Conservation (phyloP, 2,329 filamentous ascomycete genomes). For the Aspergillus aculeatus region DNA sequence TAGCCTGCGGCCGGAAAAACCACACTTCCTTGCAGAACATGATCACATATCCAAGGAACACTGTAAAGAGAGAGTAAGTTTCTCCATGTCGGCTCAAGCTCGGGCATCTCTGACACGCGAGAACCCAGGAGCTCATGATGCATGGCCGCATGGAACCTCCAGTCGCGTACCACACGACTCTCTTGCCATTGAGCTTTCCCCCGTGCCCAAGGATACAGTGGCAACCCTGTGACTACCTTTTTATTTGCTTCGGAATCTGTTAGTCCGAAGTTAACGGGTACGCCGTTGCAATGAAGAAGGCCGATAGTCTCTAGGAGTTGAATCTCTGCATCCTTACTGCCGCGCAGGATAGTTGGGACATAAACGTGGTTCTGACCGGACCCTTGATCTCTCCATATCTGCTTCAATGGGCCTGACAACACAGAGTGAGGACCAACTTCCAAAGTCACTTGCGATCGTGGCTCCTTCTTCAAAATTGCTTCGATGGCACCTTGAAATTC, state of each 20-base stretch:
- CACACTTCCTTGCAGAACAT: conserved; percentile 22
- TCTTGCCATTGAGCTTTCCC: conserved; percentile 23
- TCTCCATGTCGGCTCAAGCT: conserved; percentile 27
- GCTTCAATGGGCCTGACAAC: conserved; percentile 30
- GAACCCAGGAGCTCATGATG: conserved; percentile 32
- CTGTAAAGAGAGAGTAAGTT: conserved; percentile 27
- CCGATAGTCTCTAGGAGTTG: conserved; percentile 25
- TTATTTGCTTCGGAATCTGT: background rate
- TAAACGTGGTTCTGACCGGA: conserved; percentile 3
- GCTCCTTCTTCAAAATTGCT: conserved; percentile 1
- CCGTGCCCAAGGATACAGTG: conserved; percentile 26
- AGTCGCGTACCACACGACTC: conserved; percentile 11
- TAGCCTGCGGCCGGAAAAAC: conserved; percentile 29
- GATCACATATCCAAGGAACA: conserved; percentile 32
- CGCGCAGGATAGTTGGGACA: conserved; percentile 5
- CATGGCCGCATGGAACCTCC: conserved; percentile 21
- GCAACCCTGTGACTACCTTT: conserved; percentile 19
- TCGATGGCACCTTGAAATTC: conserved; percentile 18
- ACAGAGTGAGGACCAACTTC: conserved; percentile 40
- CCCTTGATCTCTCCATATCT: conserved; percentile 11
- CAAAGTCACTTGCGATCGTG: conserved; percentile 21
- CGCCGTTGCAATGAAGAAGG: conserved; percentile 13
- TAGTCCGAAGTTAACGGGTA: background rate
- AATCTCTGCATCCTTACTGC: conserved; percentile 10
- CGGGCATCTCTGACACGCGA: conserved; percentile 24